Percentiles rank a stretch among this genome's conserved stretches.
phyloP scores from a whole-genome alignment of 2,329 filamentous ascomycete genomes.

The Aspergillus luchuensis region DNA sequence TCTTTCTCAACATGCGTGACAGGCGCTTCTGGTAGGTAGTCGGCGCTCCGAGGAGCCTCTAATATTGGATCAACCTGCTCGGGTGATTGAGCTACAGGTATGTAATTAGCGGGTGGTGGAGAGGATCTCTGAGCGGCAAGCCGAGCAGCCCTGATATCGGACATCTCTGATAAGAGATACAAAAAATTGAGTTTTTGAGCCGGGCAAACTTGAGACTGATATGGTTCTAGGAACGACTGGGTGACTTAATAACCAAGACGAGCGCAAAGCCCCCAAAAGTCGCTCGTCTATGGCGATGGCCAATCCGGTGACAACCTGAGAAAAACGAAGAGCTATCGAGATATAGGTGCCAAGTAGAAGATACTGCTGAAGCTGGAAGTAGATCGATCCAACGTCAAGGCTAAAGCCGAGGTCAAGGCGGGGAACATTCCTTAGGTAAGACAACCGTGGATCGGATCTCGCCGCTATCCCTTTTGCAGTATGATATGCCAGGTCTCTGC shows the following conservation, averaged over 20 bases:
- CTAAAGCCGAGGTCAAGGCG: too few relatives aligned
- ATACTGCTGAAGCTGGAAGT: too few relatives aligned
- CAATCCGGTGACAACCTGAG: too few relatives aligned
- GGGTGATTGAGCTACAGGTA: conserved; percentile 9
- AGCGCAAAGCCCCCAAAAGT: conserved; percentile 62
- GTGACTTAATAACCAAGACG: conserved; percentile 54
- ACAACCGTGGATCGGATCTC: too few relatives aligned
- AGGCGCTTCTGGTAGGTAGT: conserved; percentile 24
- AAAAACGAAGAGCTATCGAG: too few relatives aligned
- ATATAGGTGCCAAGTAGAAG: too few relatives aligned
- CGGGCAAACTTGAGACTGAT: neutral
- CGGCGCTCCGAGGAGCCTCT: conserved; percentile 19
- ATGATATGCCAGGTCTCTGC: too few relatives aligned
- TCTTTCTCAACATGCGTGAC: conserved; percentile 43
- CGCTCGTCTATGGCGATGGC: conserved; percentile 45
- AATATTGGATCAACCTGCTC: conserved; percentile 22
- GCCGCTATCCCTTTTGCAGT: too few relatives aligned
- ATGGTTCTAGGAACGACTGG: conserved; percentile 5
- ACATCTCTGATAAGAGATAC: conserved; percentile 24
- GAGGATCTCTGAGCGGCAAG: conserved; percentile 27
- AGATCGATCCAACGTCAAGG: too few relatives aligned
- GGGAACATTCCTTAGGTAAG: too few relatives aligned
- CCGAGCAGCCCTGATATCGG: conserved; percentile 29
- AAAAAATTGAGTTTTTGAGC: conserved; percentile 4
- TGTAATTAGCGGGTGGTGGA: neutral